Base-by-base conservation (phyloP, 345 rosid species). In the Populus nigra region DNA sequence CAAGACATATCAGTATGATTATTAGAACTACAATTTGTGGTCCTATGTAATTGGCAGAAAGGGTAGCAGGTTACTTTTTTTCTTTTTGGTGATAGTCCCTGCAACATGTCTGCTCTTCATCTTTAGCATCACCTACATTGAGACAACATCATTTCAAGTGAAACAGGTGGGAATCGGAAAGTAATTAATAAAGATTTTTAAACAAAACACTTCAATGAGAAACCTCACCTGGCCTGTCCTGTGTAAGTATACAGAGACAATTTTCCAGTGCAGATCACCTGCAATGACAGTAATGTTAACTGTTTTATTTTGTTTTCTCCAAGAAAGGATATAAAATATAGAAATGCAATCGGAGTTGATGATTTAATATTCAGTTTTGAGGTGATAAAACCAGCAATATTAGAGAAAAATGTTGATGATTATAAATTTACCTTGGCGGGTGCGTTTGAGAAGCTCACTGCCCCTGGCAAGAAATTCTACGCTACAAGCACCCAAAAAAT, bases 261-360 rank as follows among this genome's bases (percentile, higher is more conserved):
- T 68, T 82, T 96, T 93, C 97, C 96, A 96, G 80, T 93, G 99
- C 79, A 96, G 93, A 72, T 93, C 99, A 50, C 97, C 99, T 96
- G 93, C 78, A 36, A 41, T 31, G 33, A 35, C 38, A 25, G 73
- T 33, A 20, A 0, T 41, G 43, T 27, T 8, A 36, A 49, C 13
- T 27, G 39, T 36, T n/a, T 8, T 22, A 20, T 43, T 39, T 18
- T 57, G 11, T n/a, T 17, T 18, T 17, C 15, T 35, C 27, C 63
- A 45, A 33, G 23, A 55, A 29, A 20, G 6, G 20, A 75, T 33
- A 29, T 2, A 43, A 55, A 59, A 61, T 29, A 41, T 2, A 49
- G 22, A 25, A 78, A 3, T 17, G 41, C 53, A 53, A 1, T 18
- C 15, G 3, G 13, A 39, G 65, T 59, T n/a, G 29, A 10, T 23